Evolutionary conservation across 805 yeast genomes (phyloP), one percentile per base, ranked within the genome.

Genomic region (Saccharomycopsis babjevae): DNA sequence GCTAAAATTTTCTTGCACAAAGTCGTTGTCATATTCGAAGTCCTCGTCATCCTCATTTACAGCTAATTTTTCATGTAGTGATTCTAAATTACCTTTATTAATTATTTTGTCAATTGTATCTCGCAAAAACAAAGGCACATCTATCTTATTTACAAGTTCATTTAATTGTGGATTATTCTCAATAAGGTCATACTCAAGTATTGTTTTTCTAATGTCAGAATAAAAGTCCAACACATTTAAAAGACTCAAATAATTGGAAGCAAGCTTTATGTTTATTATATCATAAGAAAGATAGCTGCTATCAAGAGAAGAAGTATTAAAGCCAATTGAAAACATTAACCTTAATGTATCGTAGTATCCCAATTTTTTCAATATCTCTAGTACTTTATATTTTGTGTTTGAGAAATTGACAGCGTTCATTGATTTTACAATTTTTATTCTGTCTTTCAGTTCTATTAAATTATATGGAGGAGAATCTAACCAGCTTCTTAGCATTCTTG

Each of bases 401-500:
- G 57, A 39, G 15, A 59, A 43, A 11, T 39, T 50, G 8, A 77
- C 69, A 7, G 68, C 69, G 39, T 69, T 60, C 54, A 86, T 79
- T 3, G 74, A 68, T 6, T 70, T 69, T 0, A 88, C 86, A 13
- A 79, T 66, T 18, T 72, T 73, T 56, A 84, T 89, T 32, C 99
- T 75, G 20, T 70, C 67, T 18, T 70, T 70, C 15, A 94, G 83
- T 63, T 82, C 87, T 0, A 69, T 66, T 0, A 80, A 67, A 67
- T 86, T 80, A 10, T 86, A 78, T 0, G 89, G 79, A 0, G 99
- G 99, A 1, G 89, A 83, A 30, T 88, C 78, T 4, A 93, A 73
- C 97, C 97, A 90, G 58, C 85, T 84, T 7, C 85, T 80, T 13
- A 94, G 73, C n/a, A 88, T 68, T 50, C 98, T 75, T 0, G 96